Percentiles rank a stretch among this genome's conserved stretches.
Evolutionary conservation across 805 yeast species (phyloP).

Genomic region (Metschnikowia drakensbergensis): DNA sequence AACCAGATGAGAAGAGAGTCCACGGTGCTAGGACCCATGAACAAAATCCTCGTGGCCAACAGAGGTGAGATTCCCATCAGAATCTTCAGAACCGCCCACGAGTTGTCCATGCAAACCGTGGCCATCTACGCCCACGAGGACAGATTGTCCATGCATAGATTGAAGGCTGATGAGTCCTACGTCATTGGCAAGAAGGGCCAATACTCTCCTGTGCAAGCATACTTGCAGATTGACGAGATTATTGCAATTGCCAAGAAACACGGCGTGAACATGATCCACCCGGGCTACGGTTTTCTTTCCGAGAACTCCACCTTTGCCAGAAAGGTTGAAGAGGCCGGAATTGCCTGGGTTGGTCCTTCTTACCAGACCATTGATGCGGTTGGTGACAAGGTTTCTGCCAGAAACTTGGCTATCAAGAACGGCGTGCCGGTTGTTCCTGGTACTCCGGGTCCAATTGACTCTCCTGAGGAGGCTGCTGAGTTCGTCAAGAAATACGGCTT

Average conservation of each 20-base stretch:
- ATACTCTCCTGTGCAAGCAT: constrained; percentile 93
- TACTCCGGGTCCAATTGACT: constrained; percentile 92
- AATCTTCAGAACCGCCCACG: constrained; percentile 97
- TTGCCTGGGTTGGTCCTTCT: constrained; percentile 95
- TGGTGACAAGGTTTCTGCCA: constrained; percentile 95
- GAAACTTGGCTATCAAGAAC: constrained; percentile 76
- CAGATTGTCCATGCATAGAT: constrained; percentile 87
- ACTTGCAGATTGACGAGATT: constrained; percentile 92
- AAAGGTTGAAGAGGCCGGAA: constrained; percentile 85
- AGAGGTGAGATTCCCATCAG: constrained; percentile 84
- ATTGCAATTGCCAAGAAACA: constrained; percentile 61
- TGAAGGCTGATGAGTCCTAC: constrained; percentile 92
- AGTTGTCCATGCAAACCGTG: constrained; percentile 92
- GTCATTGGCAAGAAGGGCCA: constrained; percentile 87
- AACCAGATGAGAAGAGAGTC: constrained; percentile 41
- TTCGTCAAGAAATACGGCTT: constrained; percentile 84
- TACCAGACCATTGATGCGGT: constrained; percentile 85
- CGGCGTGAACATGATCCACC: constrained; percentile 38
- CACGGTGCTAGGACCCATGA: constrained; percentile 43
- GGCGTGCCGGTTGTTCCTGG: constrained; percentile 96
- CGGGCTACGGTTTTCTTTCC: constrained; percentile 61
- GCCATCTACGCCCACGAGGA: constrained; percentile 97
- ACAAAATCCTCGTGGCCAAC: constrained; percentile 74
- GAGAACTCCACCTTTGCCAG: constrained; percentile 92
- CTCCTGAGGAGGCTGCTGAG: constrained; percentile 68